A percentile compares a stretch with the other conserved stretches of the same genome.
These are phyloP conservation scores for Setomelanomma holmii DNA, from an alignment of 2,329 filamentous ascomycete species.

Conservation along the genomic window DNA sequence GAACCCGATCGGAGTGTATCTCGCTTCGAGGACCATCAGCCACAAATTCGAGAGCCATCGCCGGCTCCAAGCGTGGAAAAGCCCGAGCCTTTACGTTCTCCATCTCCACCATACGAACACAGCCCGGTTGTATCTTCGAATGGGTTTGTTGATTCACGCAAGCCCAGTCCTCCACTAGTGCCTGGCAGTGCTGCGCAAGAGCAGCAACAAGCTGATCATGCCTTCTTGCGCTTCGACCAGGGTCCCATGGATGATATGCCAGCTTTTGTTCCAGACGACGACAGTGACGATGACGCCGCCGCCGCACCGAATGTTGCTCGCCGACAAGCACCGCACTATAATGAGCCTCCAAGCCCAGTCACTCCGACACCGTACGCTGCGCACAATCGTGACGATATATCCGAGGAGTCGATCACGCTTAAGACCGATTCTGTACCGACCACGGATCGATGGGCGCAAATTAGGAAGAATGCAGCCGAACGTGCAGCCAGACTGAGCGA, in stretches of 20 bases:
- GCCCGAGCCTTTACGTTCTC: constrained; percentile 25
- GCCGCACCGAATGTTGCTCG: constrained; percentile 32
- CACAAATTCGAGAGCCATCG: constrained; percentile 33
- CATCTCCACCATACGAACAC: constrained; percentile 33
- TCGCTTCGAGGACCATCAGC: constrained; percentile 29
- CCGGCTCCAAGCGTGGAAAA: constrained; percentile 29
- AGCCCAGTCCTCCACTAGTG: constrained; percentile 58
- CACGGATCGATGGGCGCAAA: constrained; percentile 92
- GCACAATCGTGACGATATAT: constrained; percentile 43
- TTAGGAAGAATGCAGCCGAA: constrained; percentile 91
- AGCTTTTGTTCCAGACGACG: constrained; percentile 71
- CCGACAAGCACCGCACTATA: constrained; percentile 18
- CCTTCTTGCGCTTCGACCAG: constrained; percentile 80
- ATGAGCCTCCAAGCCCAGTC: constrained; percentile 18
- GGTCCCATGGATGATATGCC: constrained; percentile 87
- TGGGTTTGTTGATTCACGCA: constrained; percentile 29
- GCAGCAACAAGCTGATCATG: constrained; percentile 64
- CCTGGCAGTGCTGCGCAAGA: constrained; percentile 69
- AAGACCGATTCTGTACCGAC: constrained; percentile 45
- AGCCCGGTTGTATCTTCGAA: constrained; percentile 34
- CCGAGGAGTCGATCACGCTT: constrained; percentile 53
- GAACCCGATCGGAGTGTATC: constrained; percentile 34
- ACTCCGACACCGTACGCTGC: constrained; percentile 27
- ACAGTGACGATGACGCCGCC: constrained; percentile 39
- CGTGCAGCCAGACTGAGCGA: constrained; percentile 73